These are phyloP conservation scores for Solanum pimpinellifolium DNA, from an alignment of 257 asterid genomes.

Conservation along the genomic window DNA sequence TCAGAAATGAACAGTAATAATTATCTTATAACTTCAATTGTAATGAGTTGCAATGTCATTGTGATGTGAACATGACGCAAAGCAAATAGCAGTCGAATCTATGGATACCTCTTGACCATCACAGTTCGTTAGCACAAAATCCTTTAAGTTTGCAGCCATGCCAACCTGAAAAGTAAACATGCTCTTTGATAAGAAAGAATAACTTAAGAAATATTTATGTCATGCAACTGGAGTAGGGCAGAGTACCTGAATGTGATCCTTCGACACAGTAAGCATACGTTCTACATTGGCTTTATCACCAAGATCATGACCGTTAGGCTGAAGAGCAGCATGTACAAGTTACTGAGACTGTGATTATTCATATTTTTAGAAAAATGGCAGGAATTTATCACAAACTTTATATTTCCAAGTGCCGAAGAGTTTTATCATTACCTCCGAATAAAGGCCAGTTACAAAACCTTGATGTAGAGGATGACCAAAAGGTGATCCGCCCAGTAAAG, in stretches of 20 bases:
- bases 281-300: conserved; percentile 42
- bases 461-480: conserved; percentile 95
- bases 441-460: conserved; percentile 84
- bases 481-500: conserved; percentile 93
- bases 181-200: not conserved
- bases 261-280: conserved; percentile 53
- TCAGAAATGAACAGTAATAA: not conserved
- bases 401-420: not conserved
- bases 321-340: conserved; percentile 9
- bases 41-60: not conserved
- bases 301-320: conserved; percentile 82
- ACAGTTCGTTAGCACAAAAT: conserved; percentile 49
- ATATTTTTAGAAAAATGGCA: not conserved
- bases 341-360: not conserved
- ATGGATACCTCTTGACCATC: conserved; percentile 67
- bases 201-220: not conserved
- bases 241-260: conserved; percentile 86
- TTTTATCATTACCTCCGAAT: conserved; percentile 55
- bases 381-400: not conserved
- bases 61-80: not conserved
- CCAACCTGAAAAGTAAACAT: conserved; percentile 40
- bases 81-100: not conserved
- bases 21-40: not conserved
- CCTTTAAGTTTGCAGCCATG: conserved; percentile 83
- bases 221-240: not conserved